Evolutionary conservation across 108 stramenopile species (phyloP), one percentile per base, ranked within the genome.

Genomic region (Nitzschia putrida): DNA sequence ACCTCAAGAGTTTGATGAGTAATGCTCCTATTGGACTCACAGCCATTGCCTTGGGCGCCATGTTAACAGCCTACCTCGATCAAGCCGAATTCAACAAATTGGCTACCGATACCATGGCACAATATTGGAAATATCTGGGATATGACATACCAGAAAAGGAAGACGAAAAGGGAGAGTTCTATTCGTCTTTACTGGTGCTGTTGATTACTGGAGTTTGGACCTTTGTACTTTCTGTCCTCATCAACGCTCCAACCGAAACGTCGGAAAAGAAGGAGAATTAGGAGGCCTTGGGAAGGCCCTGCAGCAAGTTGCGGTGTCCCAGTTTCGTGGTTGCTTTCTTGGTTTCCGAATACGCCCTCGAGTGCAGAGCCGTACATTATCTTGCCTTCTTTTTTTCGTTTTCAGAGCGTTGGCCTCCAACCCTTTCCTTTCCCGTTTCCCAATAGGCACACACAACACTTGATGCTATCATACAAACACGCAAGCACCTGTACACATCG

Each of bases 11-110:
- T 22, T 63, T 95, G 18, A 41, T 86, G 68, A 77, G 82, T 55
- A 95, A 92, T 75, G 71, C 82, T 56, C 93, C 93, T 26, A 87
- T 95, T 66, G 93, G 93, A 42, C 69, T 95, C 69, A 88, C 88
- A 10, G 90, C 90, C 18, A 89, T 92, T 56, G 85, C 69, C 0
- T 64, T 95, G 22, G 93, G 93, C 9, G 65, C 89, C 11, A 57
- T 64, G 6, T 69, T 88, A 42, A 95, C 91, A 12, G 93, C 87
- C 24, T 89, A 87, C 60, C 54, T 92, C 56, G 89, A 88, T 26
- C 57, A 74, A 22, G 74, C 85, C 41, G 78, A 76, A 56, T 95
- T 95, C 64, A 83, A 94, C 72, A 53, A 68, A 39, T 53, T 59
- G 56, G 74, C 52, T 9, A 68, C 52, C 29, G 74, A 76, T 24